Evolutionary conservation across 139 green algal species (phyloP).

Genomic region (Coelastrella sp.): DNA sequence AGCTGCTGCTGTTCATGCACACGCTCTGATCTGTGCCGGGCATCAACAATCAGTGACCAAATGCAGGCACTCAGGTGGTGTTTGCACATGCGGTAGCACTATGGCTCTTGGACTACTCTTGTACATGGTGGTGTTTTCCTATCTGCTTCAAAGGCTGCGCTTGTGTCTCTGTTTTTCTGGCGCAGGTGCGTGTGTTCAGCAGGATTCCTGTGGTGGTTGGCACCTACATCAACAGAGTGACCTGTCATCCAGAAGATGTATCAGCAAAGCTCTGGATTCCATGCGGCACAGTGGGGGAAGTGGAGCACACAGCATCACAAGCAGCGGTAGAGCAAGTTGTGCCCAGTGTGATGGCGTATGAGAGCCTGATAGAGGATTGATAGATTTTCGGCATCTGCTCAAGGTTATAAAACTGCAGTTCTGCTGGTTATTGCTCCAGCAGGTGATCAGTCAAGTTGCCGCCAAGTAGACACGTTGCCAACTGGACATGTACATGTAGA

Average conservation of each 20-base stretch:
- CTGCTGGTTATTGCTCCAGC: no score
- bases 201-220: constrained; percentile 48
- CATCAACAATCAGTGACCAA: no score
- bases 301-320: not conserved
- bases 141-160: no score
- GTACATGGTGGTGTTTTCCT: no score
- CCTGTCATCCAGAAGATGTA: constrained; percentile 27
- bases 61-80: no score
- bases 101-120: no score
- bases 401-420: no score
- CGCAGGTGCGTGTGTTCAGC: constrained; percentile 45
- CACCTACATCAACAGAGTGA: constrained; percentile 34
- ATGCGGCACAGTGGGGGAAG: not conserved
- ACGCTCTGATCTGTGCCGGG: no score
- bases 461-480: no score
- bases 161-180: not conserved
- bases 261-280: constrained; percentile 37
- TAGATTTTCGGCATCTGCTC: not conserved
- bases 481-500: not conserved
- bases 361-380: constrained; percentile 35
- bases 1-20: no score
- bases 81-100: no score
- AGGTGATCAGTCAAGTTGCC: no score
- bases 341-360: constrained; percentile 3
- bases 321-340: not conserved